phyloP scores from a whole-genome alignment of 108 stramenopile genomes.

The Schizochytrium sp. region DNA sequence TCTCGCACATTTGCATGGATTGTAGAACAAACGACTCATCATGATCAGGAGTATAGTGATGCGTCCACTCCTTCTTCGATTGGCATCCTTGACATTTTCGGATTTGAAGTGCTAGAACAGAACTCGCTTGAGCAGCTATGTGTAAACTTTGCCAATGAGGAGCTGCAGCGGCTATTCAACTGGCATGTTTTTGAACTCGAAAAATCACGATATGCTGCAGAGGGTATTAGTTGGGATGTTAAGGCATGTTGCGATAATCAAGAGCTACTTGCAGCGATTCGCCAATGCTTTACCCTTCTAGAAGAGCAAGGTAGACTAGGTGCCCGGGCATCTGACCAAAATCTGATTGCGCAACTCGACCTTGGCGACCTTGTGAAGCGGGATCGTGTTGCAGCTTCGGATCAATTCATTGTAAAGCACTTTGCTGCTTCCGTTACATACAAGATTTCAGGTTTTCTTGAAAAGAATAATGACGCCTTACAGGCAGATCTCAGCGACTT shows the following conservation, averaged over 20 bases:
- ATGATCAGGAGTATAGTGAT: not conserved
- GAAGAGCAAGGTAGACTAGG: slow-evolving; percentile 68
- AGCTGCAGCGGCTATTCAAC: slow-evolving; percentile 71
- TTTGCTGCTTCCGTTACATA: slow-evolving; percentile 89
- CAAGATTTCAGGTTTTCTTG: slow-evolving; percentile 81
- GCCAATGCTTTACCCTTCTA: slow-evolving; percentile 72
- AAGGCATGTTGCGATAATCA: slow-evolving; percentile 76
- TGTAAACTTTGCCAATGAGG: slow-evolving; percentile 67
- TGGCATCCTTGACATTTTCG: slow-evolving; percentile 75
- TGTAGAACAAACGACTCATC: slow-evolving; percentile 54
- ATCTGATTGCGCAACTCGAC: slow-evolving; percentile 52
- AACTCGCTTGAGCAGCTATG: slow-evolving; percentile 68
- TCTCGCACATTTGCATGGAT: slow-evolving; percentile 62
- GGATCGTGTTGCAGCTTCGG: not conserved
- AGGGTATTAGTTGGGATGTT: slow-evolving; percentile 65
- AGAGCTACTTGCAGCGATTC: slow-evolving; percentile 74
- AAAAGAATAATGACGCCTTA: slow-evolving; percentile 83
- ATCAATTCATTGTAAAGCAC: slow-evolving; percentile 81
- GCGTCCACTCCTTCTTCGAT: slow-evolving; percentile 69
- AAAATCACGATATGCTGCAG: slow-evolving; percentile 61
- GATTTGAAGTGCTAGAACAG: slow-evolving; percentile 63
- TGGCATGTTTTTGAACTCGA: slow-evolving; percentile 72
- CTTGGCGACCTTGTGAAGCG: not conserved
- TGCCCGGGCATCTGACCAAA: slow-evolving; percentile 61
- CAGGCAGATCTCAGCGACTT: slow-evolving; percentile 73